Evolutionary conservation across 371 early-diverging fungal genomes (phyloP).

Genomic region (Edhazardia aedis): DNA sequence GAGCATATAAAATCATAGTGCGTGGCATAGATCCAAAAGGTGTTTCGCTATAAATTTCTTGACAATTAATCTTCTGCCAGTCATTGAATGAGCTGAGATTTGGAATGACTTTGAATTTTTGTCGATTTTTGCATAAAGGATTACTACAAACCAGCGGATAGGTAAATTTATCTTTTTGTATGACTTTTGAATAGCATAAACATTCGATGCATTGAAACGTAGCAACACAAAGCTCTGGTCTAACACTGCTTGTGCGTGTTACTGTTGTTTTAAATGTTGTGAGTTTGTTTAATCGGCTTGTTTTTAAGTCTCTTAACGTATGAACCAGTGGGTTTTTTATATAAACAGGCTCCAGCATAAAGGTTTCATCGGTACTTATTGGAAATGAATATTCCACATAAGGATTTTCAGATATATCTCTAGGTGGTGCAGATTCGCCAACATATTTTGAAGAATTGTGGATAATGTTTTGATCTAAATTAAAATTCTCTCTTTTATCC

Average conservation of each 20-base stretch:
- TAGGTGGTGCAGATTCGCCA: too few species aligned
- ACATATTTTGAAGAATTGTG: too few species aligned
- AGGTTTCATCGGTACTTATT: too few species aligned
- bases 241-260: slow-evolving; percentile 38
- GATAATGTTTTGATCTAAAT: too few species aligned
- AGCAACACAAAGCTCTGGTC: slow-evolving; percentile 41
- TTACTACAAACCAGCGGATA: slow-evolving; percentile 21
- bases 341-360: too few species aligned
- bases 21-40: slow-evolving; percentile 93
- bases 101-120: slow-evolving; percentile 26
- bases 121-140: slow-evolving; percentile 18
- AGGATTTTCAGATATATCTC: too few species aligned
- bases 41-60: slow-evolving; percentile 62
- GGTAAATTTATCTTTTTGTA: slow-evolving; percentile 10
- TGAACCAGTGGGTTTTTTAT: background rate
- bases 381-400: too few species aligned
- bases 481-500: too few species aligned
- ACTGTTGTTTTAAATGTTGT: slow-evolving; percentile 32
- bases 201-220: slow-evolving; percentile 41
- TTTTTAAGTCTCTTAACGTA: slow-evolving; percentile 1
- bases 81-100: slow-evolving; percentile 34
- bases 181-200: too few species aligned
- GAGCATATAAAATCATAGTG: slow-evolving; percentile 65
- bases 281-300: slow-evolving; percentile 6
- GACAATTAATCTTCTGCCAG: slow-evolving; percentile 44